Evolutionary conservation across 139 green algal genomes (phyloP).

Genomic region (Eudorina sp.): DNA sequence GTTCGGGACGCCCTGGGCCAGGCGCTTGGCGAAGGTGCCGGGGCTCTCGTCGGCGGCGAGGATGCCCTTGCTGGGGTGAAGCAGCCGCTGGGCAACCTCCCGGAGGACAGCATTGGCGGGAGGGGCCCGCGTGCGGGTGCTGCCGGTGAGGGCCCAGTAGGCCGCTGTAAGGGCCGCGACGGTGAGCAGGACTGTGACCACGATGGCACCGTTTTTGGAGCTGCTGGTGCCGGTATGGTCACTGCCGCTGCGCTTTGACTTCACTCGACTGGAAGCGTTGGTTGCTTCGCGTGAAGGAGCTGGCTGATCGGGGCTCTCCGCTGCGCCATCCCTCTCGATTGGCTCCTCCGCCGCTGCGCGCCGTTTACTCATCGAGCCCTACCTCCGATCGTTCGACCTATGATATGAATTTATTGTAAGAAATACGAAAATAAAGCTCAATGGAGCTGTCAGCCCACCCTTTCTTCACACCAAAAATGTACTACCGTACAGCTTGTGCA

Average conservation of each 20-base stretch:
- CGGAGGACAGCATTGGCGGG: neutral
- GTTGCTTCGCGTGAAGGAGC: neutral
- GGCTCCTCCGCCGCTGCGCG: neutral
- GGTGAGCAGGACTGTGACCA: neutral
- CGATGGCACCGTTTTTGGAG: neutral
- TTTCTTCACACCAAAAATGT: too few relatives aligned
- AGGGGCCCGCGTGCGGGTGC: neutral
- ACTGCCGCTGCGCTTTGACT: neutral
- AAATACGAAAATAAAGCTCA: too few relatives aligned
- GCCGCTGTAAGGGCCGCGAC: neutral
- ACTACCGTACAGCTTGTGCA: too few relatives aligned
- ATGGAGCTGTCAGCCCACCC: too few relatives aligned
- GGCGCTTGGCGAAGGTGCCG: slow-evolving; percentile 5
- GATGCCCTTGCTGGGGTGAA: slow-evolving; percentile 35
- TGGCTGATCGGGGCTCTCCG: neutral
- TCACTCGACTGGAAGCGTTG: neutral
- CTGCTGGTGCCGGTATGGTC: neutral
- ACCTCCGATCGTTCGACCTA: too few relatives aligned
- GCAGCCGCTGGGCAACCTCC: neutral
- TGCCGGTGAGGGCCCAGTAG: neutral
- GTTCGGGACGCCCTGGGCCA: neutral
- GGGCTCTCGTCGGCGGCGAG: slow-evolving; percentile 41
- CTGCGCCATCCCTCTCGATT: neutral
- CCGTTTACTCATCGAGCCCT: neutral
- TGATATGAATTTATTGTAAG: too few relatives aligned